A percentile compares a stretch with the other conserved stretches of the same genome.
phyloP scores from a whole-genome alignment of 2,329 filamentous ascomycete species.

The Orbilia oligospora region DNA sequence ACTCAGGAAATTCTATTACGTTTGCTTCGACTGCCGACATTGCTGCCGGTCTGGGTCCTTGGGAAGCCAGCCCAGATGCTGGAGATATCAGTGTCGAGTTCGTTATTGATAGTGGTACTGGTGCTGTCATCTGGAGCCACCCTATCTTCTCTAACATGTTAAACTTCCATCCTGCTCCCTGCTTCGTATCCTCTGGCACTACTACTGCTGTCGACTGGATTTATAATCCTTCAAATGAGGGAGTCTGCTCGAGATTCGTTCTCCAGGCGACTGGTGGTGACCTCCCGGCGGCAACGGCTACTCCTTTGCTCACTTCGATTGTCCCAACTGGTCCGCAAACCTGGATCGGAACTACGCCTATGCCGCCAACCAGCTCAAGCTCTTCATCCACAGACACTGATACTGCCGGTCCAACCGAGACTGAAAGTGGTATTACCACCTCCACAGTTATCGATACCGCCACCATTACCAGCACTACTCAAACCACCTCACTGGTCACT shows the following conservation, averaged over 20 bases:
- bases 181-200: neutral
- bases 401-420: conserved; percentile 11
- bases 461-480: conserved; percentile 37
- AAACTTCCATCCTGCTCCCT: conserved; percentile 33
- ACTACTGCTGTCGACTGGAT: conserved; percentile 33
- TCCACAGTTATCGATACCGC: conserved; percentile 49
- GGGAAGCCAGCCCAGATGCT: conserved; percentile 24
- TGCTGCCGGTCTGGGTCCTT: conserved; percentile 7
- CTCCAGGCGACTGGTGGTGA: conserved; percentile 46
- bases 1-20: neutral
- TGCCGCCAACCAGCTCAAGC: conserved; percentile 8
- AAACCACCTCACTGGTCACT: conserved; percentile 40
- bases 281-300: conserved; percentile 10
- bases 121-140: conserved; percentile 34
- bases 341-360: neutral
- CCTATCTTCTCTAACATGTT: conserved; percentile 33
- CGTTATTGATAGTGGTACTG: conserved; percentile 27
- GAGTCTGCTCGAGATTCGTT: conserved; percentile 3
- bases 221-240: conserved; percentile 9
- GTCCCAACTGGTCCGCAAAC: conserved; percentile 22
- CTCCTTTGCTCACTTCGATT: conserved; percentile 13
- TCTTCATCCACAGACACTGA: conserved; percentile 18
- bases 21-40: conserved; percentile 27
- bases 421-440: conserved; percentile 34
- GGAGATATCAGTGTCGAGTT: conserved; percentile 43